Evolutionary conservation across 2,329 filamentous ascomycete genomes (phyloP).

Genomic region (Hypoxylon sp.): DNA sequence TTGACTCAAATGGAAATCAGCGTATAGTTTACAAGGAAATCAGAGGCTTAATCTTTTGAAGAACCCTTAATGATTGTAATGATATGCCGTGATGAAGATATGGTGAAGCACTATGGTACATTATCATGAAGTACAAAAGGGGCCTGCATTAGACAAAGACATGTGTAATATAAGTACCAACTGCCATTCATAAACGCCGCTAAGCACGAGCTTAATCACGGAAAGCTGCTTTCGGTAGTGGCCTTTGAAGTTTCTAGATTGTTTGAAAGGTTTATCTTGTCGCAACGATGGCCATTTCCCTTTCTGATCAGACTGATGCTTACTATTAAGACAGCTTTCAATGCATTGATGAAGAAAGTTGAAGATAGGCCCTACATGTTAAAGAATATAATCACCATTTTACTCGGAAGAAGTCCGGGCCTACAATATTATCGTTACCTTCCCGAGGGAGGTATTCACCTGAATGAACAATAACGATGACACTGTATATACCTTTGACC

Average conservation of each 20-base stretch:
- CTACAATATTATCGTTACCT: neutral
- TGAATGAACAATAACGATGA: neutral
- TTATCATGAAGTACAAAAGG: too few species aligned
- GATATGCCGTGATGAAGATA: too few species aligned
- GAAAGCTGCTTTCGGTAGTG: slow-evolving; percentile 5
- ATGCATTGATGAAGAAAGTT: neutral
- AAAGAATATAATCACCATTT: neutral
- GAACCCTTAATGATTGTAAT: too few species aligned
- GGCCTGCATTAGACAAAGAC: neutral
- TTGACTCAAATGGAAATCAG: neutral
- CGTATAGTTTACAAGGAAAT: neutral
- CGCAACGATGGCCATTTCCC: neutral
- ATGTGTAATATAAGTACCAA: neutral
- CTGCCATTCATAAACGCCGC: neutral
- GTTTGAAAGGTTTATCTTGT: neutral
- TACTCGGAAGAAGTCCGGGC: neutral
- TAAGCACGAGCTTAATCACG: neutral
- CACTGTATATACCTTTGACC: neutral
- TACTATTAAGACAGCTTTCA: neutral
- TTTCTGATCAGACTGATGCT: neutral
- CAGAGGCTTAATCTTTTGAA: too few species aligned
- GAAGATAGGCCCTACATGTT: neutral
- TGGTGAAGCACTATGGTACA: too few species aligned
- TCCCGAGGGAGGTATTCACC: neutral
- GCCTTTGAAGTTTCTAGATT: slow-evolving; percentile 5